Conservation (phyloP, 2,329 filamentous ascomycete genomes). For the Colletotrichum kahawae region DNA sequence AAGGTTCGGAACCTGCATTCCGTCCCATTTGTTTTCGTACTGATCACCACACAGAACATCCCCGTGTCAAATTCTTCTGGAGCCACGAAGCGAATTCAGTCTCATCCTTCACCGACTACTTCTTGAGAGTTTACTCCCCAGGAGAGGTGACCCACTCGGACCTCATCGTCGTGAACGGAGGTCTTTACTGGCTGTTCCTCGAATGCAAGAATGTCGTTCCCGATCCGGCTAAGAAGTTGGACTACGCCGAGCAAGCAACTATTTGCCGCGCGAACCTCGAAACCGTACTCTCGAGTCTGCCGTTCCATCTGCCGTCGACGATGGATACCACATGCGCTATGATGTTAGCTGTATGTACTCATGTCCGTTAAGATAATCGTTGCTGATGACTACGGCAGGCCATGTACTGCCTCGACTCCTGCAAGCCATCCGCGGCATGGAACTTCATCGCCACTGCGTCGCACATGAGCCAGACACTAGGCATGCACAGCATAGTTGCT, state of each 20-base stretch:
- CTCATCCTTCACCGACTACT: constrained; percentile 23
- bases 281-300: constrained; percentile 24
- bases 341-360: constrained; percentile 22
- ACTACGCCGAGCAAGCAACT: constrained; percentile 20
- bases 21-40: too few relatives aligned
- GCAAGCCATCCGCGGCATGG: constrained; percentile 27
- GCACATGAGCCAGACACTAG: constrained; percentile 24
- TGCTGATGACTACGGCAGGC: background rate
- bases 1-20: background rate
- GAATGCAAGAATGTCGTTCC: constrained; percentile 20
- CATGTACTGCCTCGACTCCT: constrained; percentile 24
- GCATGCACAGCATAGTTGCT: constrained; percentile 24
- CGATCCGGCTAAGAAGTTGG: background rate
- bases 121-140: constrained; percentile 26
- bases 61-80: background rate
- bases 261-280: constrained; percentile 26
- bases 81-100: background rate
- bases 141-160: constrained; percentile 21
- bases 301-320: constrained; percentile 23
- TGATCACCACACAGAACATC: background rate
- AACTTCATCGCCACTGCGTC: constrained; percentile 25
- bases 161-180: constrained; percentile 25
- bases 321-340: constrained; percentile 23
- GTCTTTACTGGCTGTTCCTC: constrained; percentile 26
- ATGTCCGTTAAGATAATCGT: background rate